Base-by-base conservation (phyloP, 129 eudicot genomes). In the Artemisia tridentata region DNA sequence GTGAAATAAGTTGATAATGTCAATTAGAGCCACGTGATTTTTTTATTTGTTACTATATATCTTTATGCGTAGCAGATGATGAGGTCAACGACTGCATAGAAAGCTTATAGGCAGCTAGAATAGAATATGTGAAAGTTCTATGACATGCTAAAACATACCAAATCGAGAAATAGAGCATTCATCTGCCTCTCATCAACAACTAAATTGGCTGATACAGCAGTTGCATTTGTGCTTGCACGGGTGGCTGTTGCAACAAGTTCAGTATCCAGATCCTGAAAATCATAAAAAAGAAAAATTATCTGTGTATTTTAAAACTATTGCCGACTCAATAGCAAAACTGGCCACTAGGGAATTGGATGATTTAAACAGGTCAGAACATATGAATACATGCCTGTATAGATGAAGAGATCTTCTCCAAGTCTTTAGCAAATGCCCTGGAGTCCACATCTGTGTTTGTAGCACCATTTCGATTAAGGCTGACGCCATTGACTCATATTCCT, bases 91-190 rank as follows among this genome's bases (percentile, higher is more conserved):
- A 13, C 11, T 1, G 14, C 19, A 59, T 25, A 23, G 0, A 59
- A 59, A 5, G 17, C 64, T 25, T 23, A 11, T 59, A 59, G 43
- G 38, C 19, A 59, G 17, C 65, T 13, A 58, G 5, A 59, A 59
- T 59, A 59, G 25, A 49, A 49, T 11, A 11, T 49, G 23, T 23
- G 47, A 9, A 71, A 67, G 56, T 54, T 6, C 38, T 0, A 66
- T 46, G 12, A 55, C 47, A 78, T 34, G 54, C 61, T 71, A 62
- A 27, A 65, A 68, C 85, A 80, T 80, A 93, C 99, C 89, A 93
- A 68, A 73, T 93, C 99, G 45, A 93, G 88, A 84, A 93, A 93
- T 23, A 93, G 74, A 43, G 97, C 99, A 82, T 93, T 93, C 99
- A 93, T 93, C 73, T 93, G 97, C 63, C 99, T 85, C 71, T 93